Percentiles rank a stretch among this genome's conserved stretches.
Evolutionary conservation across 2,329 filamentous ascomycete species (phyloP).

Genomic region (Teratosphaeria nubilosa): DNA sequence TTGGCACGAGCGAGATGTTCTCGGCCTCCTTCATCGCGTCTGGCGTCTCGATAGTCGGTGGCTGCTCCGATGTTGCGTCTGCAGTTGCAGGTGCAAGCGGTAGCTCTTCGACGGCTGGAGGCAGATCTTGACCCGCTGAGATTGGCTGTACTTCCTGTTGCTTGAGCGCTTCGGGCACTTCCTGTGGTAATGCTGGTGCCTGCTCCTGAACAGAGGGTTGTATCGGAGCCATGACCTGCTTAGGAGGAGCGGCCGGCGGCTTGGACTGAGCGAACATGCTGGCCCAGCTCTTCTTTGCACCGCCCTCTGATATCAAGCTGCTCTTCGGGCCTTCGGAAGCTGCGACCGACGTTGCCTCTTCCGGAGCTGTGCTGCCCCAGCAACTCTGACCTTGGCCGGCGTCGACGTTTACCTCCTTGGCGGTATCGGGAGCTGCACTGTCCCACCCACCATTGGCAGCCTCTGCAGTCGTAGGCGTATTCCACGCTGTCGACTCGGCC

Average conservation of each 20-base stretch:
- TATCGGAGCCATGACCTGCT: conserved; percentile 18
- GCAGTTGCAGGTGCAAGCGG: conserved; percentile 9
- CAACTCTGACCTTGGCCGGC: conserved; percentile 24
- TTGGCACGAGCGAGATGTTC: conserved; percentile 46
- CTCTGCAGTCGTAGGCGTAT: conserved; percentile 32
- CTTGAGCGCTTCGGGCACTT: conserved; percentile 7
- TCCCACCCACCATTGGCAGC: conserved; percentile 16
- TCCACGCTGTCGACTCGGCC: conserved; percentile 58
- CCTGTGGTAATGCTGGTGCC: not conserved
- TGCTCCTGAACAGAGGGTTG: conserved; percentile 22
- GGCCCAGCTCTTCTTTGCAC: conserved; percentile 43
- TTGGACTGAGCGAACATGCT: conserved; percentile 42
- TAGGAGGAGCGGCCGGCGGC: conserved; percentile 38
- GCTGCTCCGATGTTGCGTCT: not conserved
- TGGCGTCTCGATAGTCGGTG: not conserved
- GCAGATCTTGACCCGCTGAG: conserved; percentile 13
- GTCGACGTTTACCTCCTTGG: conserved; percentile 10
- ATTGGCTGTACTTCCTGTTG: conserved; percentile 7
- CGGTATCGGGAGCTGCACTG: conserved; percentile 5
- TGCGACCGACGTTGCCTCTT: conserved; percentile 19
- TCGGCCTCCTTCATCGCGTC: conserved; percentile 12
- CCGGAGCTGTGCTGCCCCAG: conserved; percentile 32
- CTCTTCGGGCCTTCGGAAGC: conserved; percentile 27
- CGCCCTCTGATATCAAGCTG: conserved; percentile 24
- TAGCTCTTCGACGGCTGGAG: not conserved